Percentiles rank a stretch among this genome's conserved stretches.
Evolutionary conservation across 164 flowering plant species (phyloP).

Genomic region (Vitis labrusca): DNA sequence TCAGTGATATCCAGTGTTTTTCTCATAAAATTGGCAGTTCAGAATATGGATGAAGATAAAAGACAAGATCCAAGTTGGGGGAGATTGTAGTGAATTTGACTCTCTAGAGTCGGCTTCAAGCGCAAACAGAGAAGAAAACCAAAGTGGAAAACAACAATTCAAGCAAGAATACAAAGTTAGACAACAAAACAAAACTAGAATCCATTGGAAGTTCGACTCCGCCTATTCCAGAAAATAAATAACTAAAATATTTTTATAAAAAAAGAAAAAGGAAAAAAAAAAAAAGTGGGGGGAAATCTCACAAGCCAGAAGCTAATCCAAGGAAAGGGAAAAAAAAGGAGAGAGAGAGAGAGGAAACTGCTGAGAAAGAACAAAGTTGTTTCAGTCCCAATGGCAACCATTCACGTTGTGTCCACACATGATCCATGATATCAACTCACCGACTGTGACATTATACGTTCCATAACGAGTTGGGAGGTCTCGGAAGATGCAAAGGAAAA

Average conservation of each 20-base stretch:
- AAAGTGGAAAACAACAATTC: not conserved
- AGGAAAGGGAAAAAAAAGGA: not conserved
- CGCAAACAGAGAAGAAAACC: not conserved
- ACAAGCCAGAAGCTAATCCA: not conserved
- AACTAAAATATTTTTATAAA: not conserved
- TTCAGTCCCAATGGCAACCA: too few relatives aligned
- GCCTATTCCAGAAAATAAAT: too few relatives aligned
- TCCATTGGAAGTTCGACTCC: too few relatives aligned
- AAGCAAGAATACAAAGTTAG: not conserved
- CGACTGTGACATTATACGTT: constrained; percentile 69
- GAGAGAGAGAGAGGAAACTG: not conserved
- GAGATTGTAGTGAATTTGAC: too few relatives aligned
- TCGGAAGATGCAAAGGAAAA: constrained; percentile 72
- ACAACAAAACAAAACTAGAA: not conserved
- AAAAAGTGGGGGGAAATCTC: not conserved
- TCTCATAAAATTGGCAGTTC: too few relatives aligned
- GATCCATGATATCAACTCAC: constrained; percentile 30
- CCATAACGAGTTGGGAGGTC: constrained; percentile 70
- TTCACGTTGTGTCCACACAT: constrained; percentile 6
- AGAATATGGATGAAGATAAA: too few relatives aligned
- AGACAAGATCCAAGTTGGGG: too few relatives aligned
- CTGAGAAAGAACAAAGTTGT: not conserved
- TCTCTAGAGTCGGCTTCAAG: too few relatives aligned
- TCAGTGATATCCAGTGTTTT: too few relatives aligned
- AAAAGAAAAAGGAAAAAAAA: not conserved